Percentiles rank a stretch among this genome's conserved stretches.
phyloP scores from a whole-genome alignment of 805 yeast genomes.

The Wickerhamiella occidentalis region DNA sequence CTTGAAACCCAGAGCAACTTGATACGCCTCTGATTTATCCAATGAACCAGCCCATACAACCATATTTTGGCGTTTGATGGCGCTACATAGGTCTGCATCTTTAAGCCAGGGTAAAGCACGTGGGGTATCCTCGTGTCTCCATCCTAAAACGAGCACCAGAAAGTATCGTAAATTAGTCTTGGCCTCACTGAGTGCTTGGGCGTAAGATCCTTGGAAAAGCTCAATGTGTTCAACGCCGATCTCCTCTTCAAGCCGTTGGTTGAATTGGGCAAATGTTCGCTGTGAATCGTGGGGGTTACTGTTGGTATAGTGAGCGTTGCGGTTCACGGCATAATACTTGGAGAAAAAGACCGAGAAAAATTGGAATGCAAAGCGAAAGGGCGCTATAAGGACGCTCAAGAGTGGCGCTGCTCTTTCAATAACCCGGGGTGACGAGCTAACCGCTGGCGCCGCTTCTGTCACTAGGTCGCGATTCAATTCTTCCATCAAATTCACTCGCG shows the following conservation, averaged over 20 bases:
- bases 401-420: slow-evolving; percentile 26
- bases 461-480: slow-evolving; percentile 23
- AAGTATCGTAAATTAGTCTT: slow-evolving; percentile 61
- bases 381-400: slow-evolving; percentile 15
- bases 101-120: slow-evolving; percentile 44
- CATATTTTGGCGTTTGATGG: slow-evolving; percentile 41
- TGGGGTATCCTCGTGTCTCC: slow-evolving; percentile 51
- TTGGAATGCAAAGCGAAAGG: slow-evolving; percentile 19
- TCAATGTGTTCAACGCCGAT: slow-evolving; percentile 21
- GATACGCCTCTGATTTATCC: slow-evolving; percentile 69
- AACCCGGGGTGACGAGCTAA: slow-evolving; percentile 26
- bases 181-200: slow-evolving; percentile 62
- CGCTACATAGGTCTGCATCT: slow-evolving; percentile 33
- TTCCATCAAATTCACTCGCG: slow-evolving; percentile 22
- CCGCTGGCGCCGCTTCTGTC: slow-evolving; percentile 25
- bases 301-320: slow-evolving; percentile 29
- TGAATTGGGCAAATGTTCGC: slow-evolving; percentile 41
- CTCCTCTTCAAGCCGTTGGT: slow-evolving; percentile 40
- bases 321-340: slow-evolving; percentile 30
- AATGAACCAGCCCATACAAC: slow-evolving; percentile 83
- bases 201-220: slow-evolving; percentile 57
- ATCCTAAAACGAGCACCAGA: slow-evolving; percentile 59
- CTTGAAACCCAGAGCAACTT: slow-evolving; percentile 61
- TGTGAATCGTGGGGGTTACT: slow-evolving; percentile 37
- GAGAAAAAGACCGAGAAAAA: not conserved